Evolutionary conservation across 2,329 filamentous ascomycete genomes (phyloP).

Genomic region (Knoxdaviesia capensis): DNA sequence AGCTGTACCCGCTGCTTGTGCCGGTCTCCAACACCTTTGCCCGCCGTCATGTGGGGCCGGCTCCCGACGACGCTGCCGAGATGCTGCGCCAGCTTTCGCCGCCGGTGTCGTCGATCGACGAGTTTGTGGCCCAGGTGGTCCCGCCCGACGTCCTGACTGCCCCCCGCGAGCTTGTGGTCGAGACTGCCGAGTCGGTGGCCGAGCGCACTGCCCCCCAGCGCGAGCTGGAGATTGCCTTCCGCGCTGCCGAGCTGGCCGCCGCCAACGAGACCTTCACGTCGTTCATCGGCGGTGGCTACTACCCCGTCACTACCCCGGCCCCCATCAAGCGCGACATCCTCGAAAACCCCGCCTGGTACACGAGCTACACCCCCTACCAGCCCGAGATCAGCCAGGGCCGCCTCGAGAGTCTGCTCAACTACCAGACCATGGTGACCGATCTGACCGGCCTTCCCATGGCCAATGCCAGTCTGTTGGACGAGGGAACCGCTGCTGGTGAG

Average conservation of each 20-base stretch:
- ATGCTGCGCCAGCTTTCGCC: constrained; percentile 72
- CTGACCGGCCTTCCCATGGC: constrained; percentile 72
- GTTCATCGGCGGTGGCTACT: constrained; percentile 78
- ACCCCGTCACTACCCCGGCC: constrained; percentile 64
- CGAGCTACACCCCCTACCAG: constrained; percentile 93
- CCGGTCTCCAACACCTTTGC: constrained; percentile 28
- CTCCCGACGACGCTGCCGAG: constrained; percentile 42
- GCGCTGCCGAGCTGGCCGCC: constrained; percentile 13
- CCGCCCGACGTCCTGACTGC: constrained; percentile 48
- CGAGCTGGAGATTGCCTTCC: constrained; percentile 37
- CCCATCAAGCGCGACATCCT: constrained; percentile 87
- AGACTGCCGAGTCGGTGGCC: not conserved
- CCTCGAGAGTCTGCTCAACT: constrained; percentile 82
- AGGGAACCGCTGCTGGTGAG: constrained; percentile 81
- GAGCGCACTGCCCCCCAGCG: constrained; percentile 17
- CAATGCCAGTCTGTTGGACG: constrained; percentile 80
- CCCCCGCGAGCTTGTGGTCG: constrained; percentile 3
- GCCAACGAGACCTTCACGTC: constrained; percentile 29
- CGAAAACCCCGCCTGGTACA: constrained; percentile 93
- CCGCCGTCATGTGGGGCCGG: constrained; percentile 73
- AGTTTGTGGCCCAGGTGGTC: constrained; percentile 70
- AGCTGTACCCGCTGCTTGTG: constrained; percentile 4
- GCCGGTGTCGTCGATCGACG: constrained; percentile 51
- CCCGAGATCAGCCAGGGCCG: constrained; percentile 93
- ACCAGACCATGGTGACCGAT: constrained; percentile 81